phyloP scores from a whole-genome alignment of 805 yeast genomes.

The Nakazawaea ernobii region DNA sequence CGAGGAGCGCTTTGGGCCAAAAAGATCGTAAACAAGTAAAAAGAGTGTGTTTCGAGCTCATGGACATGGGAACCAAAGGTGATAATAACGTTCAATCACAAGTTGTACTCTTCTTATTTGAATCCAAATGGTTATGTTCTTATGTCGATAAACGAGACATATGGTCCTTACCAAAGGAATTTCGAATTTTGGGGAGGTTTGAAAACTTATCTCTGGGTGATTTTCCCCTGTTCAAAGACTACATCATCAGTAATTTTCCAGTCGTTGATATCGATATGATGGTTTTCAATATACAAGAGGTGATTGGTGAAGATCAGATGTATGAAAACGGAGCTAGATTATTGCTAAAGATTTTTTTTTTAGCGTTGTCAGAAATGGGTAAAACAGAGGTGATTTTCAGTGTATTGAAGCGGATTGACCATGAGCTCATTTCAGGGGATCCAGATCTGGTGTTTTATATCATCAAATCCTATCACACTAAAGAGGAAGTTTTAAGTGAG shows the following conservation, averaged over 20 bases:
- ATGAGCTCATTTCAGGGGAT: neutral
- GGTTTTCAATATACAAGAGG: too few relatives aligned
- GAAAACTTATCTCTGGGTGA: neutral
- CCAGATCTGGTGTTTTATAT: conserved; percentile 2
- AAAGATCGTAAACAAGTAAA: neutral
- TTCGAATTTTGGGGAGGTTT: neutral
- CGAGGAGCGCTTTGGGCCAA: neutral
- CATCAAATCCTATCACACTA: neutral
- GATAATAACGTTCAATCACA: neutral
- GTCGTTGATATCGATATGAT: neutral
- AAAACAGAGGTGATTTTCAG: neutral
- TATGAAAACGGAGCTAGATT: neutral
- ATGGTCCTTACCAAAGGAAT: neutral
- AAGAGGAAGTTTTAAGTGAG: neutral
- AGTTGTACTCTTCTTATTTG: neutral
- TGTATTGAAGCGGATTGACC: neutral
- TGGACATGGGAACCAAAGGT: neutral
- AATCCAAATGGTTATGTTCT: neutral
- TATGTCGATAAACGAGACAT: too few relatives aligned
- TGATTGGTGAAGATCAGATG: too few relatives aligned
- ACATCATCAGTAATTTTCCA: neutral
- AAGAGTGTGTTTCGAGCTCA: neutral
- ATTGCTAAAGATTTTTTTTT: neutral
- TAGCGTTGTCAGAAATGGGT: conserved; percentile 1
- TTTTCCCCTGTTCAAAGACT: neutral